These are phyloP conservation scores for Pseudoneurospora amorphoporcata DNA, from an alignment of 495 filamentous ascomycete genomes.

Conservation along the genomic window DNA sequence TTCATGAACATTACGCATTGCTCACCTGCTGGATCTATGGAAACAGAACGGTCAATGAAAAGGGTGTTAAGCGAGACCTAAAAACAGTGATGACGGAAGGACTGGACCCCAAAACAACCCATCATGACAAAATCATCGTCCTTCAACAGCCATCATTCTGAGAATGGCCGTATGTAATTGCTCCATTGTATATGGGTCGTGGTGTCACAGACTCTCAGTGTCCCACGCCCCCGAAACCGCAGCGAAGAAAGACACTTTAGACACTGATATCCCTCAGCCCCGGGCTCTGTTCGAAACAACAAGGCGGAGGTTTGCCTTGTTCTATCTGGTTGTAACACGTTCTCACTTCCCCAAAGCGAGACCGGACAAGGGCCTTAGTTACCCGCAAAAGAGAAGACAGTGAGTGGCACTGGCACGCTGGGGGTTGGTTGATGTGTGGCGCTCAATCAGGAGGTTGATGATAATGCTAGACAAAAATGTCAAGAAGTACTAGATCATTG, in stretches of 20 bases:
- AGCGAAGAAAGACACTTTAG: background rate
- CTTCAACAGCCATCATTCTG: background rate
- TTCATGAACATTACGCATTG: background rate
- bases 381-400: background rate
- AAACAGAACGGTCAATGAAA: background rate
- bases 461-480: too few relatives aligned
- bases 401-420: background rate
- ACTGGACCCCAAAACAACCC: background rate
- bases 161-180: too few relatives aligned
- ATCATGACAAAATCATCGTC: background rate
- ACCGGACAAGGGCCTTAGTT: background rate
- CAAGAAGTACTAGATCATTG: too few relatives aligned
- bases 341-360: background rate
- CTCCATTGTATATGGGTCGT: background rate
- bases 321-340: background rate
- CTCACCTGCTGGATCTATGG: background rate
- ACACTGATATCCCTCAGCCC: background rate
- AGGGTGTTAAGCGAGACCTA: background rate
- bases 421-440: background rate
- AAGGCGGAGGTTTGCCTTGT: background rate
- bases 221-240: background rate
- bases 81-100: background rate
- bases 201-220: background rate
- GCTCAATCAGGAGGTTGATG: background rate
- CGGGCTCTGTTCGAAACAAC: background rate